These are phyloP conservation scores for Corymbia citriodora DNA, from an alignment of 441 rosid species.

Conservation along the genomic window DNA sequence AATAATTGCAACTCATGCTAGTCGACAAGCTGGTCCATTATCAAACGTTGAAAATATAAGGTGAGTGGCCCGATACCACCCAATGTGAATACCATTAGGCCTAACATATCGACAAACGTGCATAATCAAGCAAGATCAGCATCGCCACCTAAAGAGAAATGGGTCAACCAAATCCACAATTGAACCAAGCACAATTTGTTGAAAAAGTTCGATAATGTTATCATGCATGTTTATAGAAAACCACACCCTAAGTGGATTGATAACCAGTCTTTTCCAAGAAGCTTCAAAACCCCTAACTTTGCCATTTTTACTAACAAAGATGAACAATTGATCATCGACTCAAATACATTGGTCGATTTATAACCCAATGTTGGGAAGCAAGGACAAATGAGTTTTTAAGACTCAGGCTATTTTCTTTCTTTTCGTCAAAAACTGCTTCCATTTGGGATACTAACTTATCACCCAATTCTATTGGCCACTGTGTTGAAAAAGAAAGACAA, in stretches of 20 bases:
- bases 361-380: neutral
- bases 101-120: neutral
- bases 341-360: neutral
- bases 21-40: neutral
- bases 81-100: neutral
- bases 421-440: neutral
- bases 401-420: neutral
- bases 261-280: neutral
- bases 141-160: neutral
- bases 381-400: neutral
- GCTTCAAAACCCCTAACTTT: neutral
- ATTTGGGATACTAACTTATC: rapidly evolving
- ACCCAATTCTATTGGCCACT: neutral
- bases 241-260: neutral
- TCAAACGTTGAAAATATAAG: neutral
- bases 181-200: neutral
- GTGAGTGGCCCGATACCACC: neutral
- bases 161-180: neutral
- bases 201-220: neutral
- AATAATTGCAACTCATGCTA: neutral
- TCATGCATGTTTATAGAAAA: neutral
- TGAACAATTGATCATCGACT: neutral
- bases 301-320: neutral
- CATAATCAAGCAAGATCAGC: neutral
- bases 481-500: neutral